Base-by-base conservation (phyloP, 2,329 filamentous ascomycete species). In the Diaporthe sp. region DNA sequence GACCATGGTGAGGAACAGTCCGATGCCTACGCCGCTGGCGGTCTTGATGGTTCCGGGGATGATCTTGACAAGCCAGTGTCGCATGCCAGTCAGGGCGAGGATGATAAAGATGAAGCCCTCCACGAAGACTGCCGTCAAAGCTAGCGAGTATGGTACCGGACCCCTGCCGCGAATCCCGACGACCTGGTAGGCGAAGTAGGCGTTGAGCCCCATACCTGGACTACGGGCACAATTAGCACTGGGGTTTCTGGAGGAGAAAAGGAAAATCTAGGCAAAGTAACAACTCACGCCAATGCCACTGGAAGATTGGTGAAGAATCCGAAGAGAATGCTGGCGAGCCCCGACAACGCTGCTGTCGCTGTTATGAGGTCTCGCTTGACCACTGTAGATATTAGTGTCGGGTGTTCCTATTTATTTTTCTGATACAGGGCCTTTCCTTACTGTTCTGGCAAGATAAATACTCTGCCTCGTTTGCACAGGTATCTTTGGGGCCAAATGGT, bases 301-400 rank as follows among this genome's bases (percentile, higher is more conserved):
- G 95, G 94, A 71, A 97, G 89, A 79, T 97, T 97, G 39, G 95
- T 95, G 72, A 96, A 88, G 28, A 96, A 88, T 4, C 95, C 95
- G 85, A 97, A 96, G 76, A 90, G 87, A 79, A 97, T 92, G 34
- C 92, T 94, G 1, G 93, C 90, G 75, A 97, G 86, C 9, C 94
- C 94, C 8, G 94, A 88, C 71, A 97, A 90, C 13, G 94, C 94
- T n/a, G 94, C 93, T 0, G 95, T 97, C 4, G 94, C 94, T 1
- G 95, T 97, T 75, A 97, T 92, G 25, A 97, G 86, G 82, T 97
- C 95, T 44, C 93, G 90, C 78, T 94, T 93, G 77, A 97, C 76
- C 42, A 75, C 76, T 77, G 39, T 9, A 5, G 19, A 58, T 15
- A 49, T 77, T 19, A 77, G 46, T 19, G 9, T 31, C 12, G 8